Evolutionary conservation across 2,329 filamentous ascomycete genomes (phyloP).

Genomic region (Fusarium tjaetaba): DNA sequence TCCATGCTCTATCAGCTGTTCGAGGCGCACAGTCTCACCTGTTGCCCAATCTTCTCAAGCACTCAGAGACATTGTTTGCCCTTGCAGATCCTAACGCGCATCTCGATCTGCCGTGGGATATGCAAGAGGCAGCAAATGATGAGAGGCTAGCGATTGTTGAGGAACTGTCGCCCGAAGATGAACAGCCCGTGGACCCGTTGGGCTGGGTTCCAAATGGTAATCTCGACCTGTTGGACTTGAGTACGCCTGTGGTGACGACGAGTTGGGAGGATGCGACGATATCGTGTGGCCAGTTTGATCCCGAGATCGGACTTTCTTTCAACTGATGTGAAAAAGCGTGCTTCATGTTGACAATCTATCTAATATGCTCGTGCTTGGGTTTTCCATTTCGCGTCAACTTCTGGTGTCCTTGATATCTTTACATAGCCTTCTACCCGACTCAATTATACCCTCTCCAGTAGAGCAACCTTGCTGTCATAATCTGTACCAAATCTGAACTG

Average conservation of each 20-base stretch:
- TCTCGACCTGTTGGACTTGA: conserved; percentile 24
- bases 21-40: conserved; percentile 44
- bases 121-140: not conserved
- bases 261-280: conserved; percentile 6
- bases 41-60: conserved; percentile 41
- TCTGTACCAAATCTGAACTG: conserved; percentile 63
- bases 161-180: conserved; percentile 6
- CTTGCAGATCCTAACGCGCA: conserved; percentile 22
- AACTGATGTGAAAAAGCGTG: not conserved
- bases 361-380: too few species aligned
- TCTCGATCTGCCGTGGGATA: conserved; percentile 16
- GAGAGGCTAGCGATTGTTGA: conserved; percentile 6
- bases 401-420: not conserved
- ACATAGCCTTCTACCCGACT: not conserved
- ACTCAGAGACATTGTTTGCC: conserved; percentile 32
- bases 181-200: not conserved
- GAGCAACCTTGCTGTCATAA: conserved; percentile 67
- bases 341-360: not conserved
- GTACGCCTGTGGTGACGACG: conserved; percentile 3
- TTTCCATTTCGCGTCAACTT: not conserved
- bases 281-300: conserved; percentile 4
- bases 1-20: conserved; percentile 39
- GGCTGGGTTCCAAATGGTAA: conserved; percentile 5
- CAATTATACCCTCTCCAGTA: conserved; percentile 56
- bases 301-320: not conserved